These are phyloP conservation scores for Backusella circina DNA, from an alignment of 192 early-diverging fungal species.

Conservation along the genomic window DNA sequence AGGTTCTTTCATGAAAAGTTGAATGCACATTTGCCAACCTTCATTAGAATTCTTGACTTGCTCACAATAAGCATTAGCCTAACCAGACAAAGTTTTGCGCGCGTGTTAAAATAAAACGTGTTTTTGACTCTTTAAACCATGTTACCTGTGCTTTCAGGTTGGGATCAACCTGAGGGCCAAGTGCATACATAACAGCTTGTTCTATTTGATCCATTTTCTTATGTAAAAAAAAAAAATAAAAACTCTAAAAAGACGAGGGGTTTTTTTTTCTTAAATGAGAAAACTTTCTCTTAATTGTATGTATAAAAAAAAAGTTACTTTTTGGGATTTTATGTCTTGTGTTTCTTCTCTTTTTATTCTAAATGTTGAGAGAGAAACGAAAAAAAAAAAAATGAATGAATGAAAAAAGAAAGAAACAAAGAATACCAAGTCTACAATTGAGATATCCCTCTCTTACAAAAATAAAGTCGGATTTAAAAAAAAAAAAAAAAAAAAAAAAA, in stretches of 20 bases:
- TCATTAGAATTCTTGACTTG: conserved; percentile 70
- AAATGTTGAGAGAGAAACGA: no score
- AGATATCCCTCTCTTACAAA: not conserved
- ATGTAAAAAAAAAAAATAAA: not conserved
- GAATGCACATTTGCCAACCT: conserved; percentile 84
- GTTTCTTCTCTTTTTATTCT: not conserved
- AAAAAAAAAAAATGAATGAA: no score
- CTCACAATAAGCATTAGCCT: conserved; percentile 83
- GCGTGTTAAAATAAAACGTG: not conserved
- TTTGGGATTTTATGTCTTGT: not conserved
- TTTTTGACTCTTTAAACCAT: not conserved
- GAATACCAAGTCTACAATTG: not conserved
- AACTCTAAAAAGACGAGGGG: not conserved
- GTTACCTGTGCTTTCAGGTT: conserved; percentile 72
- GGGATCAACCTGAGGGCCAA: conserved; percentile 58
- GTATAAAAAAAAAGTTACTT: not conserved
- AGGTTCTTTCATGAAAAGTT: conserved; percentile 74
- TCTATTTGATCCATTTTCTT: conserved; percentile 71
- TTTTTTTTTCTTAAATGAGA: no score
- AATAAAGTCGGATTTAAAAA: not conserved
- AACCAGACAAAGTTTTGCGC: not conserved
- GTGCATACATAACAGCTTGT: conserved; percentile 74
- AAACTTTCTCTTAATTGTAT: no score
- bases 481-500: not conserved
- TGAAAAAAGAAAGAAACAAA: not conserved